Conservation (phyloP, 2,329 filamentous ascomycete species). For the Beauveria pseudobassiana region DNA sequence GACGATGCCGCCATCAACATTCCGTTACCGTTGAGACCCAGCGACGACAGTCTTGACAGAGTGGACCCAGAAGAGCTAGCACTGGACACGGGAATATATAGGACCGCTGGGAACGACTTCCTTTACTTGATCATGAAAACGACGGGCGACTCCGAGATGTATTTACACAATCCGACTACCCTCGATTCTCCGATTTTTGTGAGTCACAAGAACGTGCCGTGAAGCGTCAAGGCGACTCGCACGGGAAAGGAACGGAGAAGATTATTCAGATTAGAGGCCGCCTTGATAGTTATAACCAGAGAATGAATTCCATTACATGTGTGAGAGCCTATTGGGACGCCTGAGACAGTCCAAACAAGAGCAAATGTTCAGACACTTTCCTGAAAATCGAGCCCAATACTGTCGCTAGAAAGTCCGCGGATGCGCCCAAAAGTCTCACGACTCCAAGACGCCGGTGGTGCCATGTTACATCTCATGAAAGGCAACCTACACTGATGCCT, state of each 20-base stretch:
- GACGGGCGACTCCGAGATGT: not conserved
- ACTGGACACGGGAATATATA: constrained; percentile 18
- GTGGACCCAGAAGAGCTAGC: constrained; percentile 22
- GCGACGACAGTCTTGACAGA: constrained; percentile 16
- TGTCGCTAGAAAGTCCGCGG: too few relatives aligned
- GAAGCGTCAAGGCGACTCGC: not conserved
- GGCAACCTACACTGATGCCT: not conserved
- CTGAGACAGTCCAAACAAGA: too few relatives aligned
- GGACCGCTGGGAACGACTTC: constrained; percentile 25
- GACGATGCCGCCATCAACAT: not conserved
- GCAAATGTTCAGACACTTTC: too few relatives aligned
- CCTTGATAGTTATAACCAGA: too few relatives aligned
- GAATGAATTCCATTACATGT: too few relatives aligned
- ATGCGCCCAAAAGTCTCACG: too few relatives aligned
- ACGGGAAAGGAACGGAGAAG: too few relatives aligned
- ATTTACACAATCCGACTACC: not conserved
- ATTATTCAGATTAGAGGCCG: too few relatives aligned
- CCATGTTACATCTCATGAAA: not conserved
- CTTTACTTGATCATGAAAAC: not conserved
- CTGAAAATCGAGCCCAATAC: too few relatives aligned
- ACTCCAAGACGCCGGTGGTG: too few relatives aligned
- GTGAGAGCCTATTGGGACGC: too few relatives aligned
- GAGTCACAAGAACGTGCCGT: not conserved
- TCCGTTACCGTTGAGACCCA: constrained; percentile 15
- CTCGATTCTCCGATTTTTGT: not conserved